Conservation (phyloP, 306 rosid genomes). For the Psophocarpus tetragonolobus region DNA sequence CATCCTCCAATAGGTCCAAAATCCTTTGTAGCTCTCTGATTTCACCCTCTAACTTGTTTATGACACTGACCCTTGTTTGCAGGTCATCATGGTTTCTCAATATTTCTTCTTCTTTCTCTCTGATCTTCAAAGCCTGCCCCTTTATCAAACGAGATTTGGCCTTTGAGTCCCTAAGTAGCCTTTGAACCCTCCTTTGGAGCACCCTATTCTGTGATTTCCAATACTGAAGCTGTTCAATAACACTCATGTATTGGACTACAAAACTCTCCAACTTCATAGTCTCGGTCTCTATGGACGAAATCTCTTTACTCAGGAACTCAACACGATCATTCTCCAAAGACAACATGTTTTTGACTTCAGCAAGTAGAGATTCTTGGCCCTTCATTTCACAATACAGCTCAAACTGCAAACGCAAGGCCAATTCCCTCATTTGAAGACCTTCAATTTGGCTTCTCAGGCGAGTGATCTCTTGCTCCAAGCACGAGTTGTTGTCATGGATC, state of each 20-base stretch:
- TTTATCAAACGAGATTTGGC: conserved; percentile 45
- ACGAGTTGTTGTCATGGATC: neutral
- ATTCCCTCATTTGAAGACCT: conserved; percentile 54
- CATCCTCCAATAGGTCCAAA: conserved; percentile 46
- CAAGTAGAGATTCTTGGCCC: conserved; percentile 53
- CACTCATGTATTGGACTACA: conserved; percentile 38
- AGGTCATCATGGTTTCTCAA: conserved; percentile 44
- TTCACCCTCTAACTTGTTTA: conserved; percentile 54
- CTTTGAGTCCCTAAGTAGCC: conserved; percentile 45
- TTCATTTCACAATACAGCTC: conserved; percentile 55
- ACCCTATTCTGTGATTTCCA: conserved; percentile 54
- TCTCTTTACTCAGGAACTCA: conserved; percentile 61
- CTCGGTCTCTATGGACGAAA: conserved; percentile 49
- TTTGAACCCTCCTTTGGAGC: conserved; percentile 52
- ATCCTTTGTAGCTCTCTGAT: conserved; percentile 45
- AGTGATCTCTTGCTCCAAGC: conserved; percentile 45
- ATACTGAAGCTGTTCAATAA: conserved; percentile 45
- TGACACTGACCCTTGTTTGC: conserved; percentile 37
- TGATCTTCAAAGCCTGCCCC: conserved; percentile 51
- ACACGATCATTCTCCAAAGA: conserved; percentile 46
- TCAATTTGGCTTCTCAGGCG: conserved; percentile 50
- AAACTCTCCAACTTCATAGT: conserved; percentile 47
- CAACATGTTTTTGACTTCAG: conserved; percentile 51
- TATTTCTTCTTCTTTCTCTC: conserved; percentile 49
- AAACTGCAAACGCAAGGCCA: conserved; percentile 52